A percentile compares a stretch with the other conserved stretches of the same genome.
Conservation (phyloP, 768 basidiomycete genomes). For the Macrolepiota fuliginosa region DNA sequence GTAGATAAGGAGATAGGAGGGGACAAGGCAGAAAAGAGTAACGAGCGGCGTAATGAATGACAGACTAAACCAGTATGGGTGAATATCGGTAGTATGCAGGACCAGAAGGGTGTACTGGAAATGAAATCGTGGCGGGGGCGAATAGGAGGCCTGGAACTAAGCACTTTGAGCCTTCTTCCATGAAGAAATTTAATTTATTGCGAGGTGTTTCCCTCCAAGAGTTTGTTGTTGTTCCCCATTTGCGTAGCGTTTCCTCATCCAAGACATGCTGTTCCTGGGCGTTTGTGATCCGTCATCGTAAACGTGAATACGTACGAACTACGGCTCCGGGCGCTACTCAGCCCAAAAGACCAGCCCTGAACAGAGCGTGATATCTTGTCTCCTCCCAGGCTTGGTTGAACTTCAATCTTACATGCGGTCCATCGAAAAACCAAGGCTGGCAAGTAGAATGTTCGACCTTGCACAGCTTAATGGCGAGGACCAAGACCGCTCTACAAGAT, state of each 20-base stretch:
- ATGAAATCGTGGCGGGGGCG: constrained; percentile 2
- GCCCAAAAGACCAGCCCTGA: constrained; percentile 32
- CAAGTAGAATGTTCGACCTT: constrained; percentile 41
- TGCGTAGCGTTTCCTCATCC: background rate
- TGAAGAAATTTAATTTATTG: background rate
- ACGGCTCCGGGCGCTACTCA: background rate
- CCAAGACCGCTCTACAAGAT: constrained; percentile 46
- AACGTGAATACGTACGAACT: background rate
- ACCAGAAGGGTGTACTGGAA: constrained; percentile 17
- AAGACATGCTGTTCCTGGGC: background rate
- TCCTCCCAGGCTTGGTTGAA: constrained; percentile 3
- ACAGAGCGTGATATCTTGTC: constrained; percentile 25
- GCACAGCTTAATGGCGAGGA: constrained; percentile 75
- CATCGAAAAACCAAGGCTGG: constrained; percentile 67
- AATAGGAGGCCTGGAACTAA: background rate
- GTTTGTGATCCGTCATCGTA: constrained; percentile 10
- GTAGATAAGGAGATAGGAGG: constrained; percentile 6
- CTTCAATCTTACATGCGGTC: constrained; percentile 52
- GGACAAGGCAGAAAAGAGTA: constrained; percentile 1
- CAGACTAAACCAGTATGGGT: background rate
- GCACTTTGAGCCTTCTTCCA: background rate
- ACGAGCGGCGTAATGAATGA: constrained; percentile 2
- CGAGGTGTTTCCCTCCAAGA: background rate
- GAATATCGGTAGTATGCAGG: background rate
- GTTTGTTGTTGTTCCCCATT: background rate